phyloP scores from a whole-genome alignment of 306 rosid genomes.

The Geum urbanum region DNA sequence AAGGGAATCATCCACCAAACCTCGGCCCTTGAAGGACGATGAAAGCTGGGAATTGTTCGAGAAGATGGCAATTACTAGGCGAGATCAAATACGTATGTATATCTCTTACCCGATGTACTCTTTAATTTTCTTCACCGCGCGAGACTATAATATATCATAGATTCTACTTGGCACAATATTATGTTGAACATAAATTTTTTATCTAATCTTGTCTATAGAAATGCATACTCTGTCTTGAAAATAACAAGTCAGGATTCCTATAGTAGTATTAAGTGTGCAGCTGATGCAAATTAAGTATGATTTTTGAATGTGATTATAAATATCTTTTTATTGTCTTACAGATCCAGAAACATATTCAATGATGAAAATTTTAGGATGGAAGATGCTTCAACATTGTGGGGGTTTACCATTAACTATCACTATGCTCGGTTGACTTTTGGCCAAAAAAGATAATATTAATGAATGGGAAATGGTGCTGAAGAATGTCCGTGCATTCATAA shows the following conservation, averaged over 20 bases:
- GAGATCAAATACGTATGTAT: background rate
- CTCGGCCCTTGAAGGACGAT: background rate
- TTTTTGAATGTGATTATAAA: background rate
- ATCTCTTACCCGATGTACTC: background rate
- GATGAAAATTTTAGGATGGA: conserved; percentile 21
- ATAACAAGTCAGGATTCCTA: no score
- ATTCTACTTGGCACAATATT: no score
- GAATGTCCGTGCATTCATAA: background rate
- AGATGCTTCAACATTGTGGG: background rate
- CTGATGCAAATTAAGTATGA: background rate
- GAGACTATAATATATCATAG: background rate
- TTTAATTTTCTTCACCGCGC: background rate
- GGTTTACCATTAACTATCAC: conserved; percentile 23
- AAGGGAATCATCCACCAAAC: background rate
- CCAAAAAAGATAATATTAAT: background rate
- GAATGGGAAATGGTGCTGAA: conserved; percentile 1
- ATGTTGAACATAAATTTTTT: no score
- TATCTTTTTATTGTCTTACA: no score
- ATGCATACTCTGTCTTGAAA: no score
- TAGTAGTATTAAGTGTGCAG: no score
- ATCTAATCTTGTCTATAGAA: no score
- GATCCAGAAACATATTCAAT: no score
- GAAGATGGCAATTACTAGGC: background rate
- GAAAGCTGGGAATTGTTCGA: background rate
- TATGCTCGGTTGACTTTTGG: conserved; percentile 16